Percentiles rank a stretch among this genome's conserved stretches.
phyloP scores from a whole-genome alignment of 2,329 filamentous ascomycete genomes.

The Colletotrichum karsti region DNA sequence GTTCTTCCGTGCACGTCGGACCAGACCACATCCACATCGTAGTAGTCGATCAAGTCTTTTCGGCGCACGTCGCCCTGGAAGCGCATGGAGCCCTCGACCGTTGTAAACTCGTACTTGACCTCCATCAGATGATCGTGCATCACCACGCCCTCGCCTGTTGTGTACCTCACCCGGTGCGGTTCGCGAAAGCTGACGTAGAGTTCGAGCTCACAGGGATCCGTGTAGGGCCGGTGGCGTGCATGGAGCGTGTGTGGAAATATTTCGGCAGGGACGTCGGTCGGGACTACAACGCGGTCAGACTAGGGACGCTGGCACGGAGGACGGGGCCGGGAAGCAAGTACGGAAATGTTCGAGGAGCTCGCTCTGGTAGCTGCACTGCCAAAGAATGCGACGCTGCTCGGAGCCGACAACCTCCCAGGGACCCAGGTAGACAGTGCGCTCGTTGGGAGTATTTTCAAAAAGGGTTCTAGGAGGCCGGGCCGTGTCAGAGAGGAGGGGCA shows the following conservation, averaged over 20 bases:
- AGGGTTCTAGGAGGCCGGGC: slow-evolving; percentile 48
- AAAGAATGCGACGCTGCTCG: slow-evolving; percentile 57
- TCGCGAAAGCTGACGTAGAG: slow-evolving; percentile 57
- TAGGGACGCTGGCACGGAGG: neutral
- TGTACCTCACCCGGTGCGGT: slow-evolving; percentile 58
- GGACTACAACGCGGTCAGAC: slow-evolving; percentile 44
- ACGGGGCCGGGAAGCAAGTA: slow-evolving; percentile 38
- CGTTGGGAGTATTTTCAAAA: slow-evolving; percentile 58
- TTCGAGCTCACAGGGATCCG: slow-evolving; percentile 59
- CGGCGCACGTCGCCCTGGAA: slow-evolving; percentile 59
- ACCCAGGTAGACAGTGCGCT: slow-evolving; percentile 60
- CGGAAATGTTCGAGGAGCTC: slow-evolving; percentile 61
- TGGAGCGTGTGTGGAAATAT: slow-evolving; percentile 59
- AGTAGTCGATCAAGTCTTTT: slow-evolving; percentile 59
- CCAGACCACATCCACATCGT: slow-evolving; percentile 62
- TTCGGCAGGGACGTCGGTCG: slow-evolving; percentile 52
- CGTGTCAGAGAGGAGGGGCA: slow-evolving; percentile 15
- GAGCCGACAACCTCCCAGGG: slow-evolving; percentile 60
- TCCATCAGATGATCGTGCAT: slow-evolving; percentile 57
- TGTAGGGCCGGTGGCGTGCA: slow-evolving; percentile 58
- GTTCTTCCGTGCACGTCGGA: slow-evolving; percentile 58
- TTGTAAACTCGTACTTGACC: slow-evolving; percentile 60
- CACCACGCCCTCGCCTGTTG: slow-evolving; percentile 52
- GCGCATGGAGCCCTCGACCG: slow-evolving; percentile 53
- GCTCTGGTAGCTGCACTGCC: slow-evolving; percentile 62